Conservation (phyloP, 2,329 filamentous ascomycete species). For the Exophiala calicioides region DNA sequence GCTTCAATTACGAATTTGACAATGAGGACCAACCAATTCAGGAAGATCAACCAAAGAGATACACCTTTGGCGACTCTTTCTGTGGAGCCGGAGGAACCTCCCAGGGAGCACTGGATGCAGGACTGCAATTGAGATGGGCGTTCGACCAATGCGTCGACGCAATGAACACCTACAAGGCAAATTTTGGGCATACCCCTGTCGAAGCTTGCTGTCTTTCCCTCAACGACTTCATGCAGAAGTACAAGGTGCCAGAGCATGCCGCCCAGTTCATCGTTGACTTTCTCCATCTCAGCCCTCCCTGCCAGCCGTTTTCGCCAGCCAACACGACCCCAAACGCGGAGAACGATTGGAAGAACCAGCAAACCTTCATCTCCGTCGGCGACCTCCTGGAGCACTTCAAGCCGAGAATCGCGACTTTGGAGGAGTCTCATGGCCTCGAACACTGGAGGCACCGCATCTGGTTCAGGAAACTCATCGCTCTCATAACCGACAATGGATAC, state of each 20-base stretch:
- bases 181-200: constrained; percentile 49
- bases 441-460: constrained; percentile 55
- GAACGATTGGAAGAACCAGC: constrained; percentile 68
- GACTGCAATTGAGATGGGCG: constrained; percentile 60
- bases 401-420: constrained; percentile 72
- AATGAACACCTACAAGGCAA: constrained; percentile 58
- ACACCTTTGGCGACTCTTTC: constrained; percentile 71
- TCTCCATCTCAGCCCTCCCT: constrained; percentile 74
- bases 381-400: constrained; percentile 58
- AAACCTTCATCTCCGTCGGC: constrained; percentile 51
- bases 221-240: constrained; percentile 44
- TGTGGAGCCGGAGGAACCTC: constrained; percentile 73
- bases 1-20: not conserved
- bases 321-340: constrained; percentile 60
- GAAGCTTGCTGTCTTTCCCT: constrained; percentile 40
- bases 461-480: constrained; percentile 62
- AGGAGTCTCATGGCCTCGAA: constrained; percentile 73
- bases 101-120: constrained; percentile 60
- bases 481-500: constrained; percentile 66
- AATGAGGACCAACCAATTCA: not conserved
- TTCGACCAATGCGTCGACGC: constrained; percentile 65
- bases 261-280: constrained; percentile 60
- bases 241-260: constrained; percentile 1
- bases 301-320: constrained; percentile 72
- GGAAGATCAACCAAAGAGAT: constrained; percentile 40